A percentile compares a stretch with the other conserved stretches of the same genome.
Evolutionary conservation across 2,329 filamentous ascomycete species (phyloP).

Genomic region (Fusarium anthophilum): DNA sequence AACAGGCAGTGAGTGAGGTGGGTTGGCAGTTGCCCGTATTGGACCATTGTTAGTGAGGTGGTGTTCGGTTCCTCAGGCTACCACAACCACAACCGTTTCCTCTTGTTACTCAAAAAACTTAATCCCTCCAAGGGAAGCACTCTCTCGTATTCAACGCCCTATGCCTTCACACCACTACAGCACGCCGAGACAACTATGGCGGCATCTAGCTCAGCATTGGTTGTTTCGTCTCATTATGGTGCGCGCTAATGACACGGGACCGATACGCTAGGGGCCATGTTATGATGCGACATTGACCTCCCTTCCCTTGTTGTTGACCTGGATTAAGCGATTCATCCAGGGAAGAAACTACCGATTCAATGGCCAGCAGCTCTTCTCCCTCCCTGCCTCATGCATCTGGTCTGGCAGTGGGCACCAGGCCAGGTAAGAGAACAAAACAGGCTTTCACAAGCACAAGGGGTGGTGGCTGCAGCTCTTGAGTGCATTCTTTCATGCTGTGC

Average conservation of each 20-base stretch:
- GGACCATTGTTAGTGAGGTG: background rate
- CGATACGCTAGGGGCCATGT: slow-evolving; percentile 27
- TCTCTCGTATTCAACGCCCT: slow-evolving; percentile 41
- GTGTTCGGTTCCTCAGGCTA: slow-evolving; percentile 20
- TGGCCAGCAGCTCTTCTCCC: background rate
- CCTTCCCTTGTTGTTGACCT: slow-evolving; percentile 22
- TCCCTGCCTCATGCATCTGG: background rate
- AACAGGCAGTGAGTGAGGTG: background rate
- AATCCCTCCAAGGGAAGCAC: slow-evolving; percentile 25
- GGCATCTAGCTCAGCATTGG: slow-evolving; percentile 24
- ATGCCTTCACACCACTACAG: slow-evolving; percentile 24
- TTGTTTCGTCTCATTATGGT: slow-evolving; percentile 18
- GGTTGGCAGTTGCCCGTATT: background rate
- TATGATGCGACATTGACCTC: background rate
- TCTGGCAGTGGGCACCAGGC: background rate
- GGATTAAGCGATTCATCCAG: background rate
- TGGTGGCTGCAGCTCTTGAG: slow-evolving; percentile 30
- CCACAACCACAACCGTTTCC: background rate
- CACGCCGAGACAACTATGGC: slow-evolving; percentile 19
- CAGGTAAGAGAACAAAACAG: slow-evolving; percentile 22
- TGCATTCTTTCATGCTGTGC: slow-evolving; percentile 29
- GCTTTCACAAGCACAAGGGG: slow-evolving; percentile 33
- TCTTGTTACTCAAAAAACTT: background rate
- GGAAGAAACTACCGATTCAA: slow-evolving; percentile 14
- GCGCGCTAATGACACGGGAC: slow-evolving; percentile 27